Percentiles rank a stretch among this genome's conserved stretches.
phyloP scores from a whole-genome alignment of 257 asterid genomes.

The Nicotiana undulata region DNA sequence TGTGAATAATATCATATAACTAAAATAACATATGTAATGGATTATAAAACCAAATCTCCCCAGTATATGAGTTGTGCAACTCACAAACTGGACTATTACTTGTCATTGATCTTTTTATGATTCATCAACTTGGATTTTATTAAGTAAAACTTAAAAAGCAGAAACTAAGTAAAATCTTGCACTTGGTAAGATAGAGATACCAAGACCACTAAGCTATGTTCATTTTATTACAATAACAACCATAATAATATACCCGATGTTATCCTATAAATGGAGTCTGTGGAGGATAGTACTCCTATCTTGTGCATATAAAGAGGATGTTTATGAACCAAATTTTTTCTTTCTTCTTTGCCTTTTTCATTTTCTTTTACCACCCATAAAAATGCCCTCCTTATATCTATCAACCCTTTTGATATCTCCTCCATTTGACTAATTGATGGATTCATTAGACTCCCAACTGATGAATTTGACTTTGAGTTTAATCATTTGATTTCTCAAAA shows the following conservation, averaged over 20 bases:
- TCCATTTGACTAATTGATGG: conserved; percentile 13
- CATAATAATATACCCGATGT: no score
- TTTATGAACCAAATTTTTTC: neutral
- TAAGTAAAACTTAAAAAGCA: neutral
- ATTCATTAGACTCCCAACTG: conserved; percentile 22
- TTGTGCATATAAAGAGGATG: no score
- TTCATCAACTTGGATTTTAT: neutral
- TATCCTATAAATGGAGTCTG: no score
- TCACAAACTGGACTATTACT: neutral
- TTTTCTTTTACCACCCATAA: conserved; percentile 26
- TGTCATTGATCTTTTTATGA: neutral
- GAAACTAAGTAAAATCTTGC: neutral
- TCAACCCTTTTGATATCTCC: conserved; percentile 19
- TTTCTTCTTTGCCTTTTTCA: neutral
- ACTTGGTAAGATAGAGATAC: neutral
- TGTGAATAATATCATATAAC: neutral
- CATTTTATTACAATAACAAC: no score
- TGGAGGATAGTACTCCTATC: no score
- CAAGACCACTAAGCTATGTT: neutral
- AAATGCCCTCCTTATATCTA: conserved; percentile 16
- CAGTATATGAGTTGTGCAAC: neutral
- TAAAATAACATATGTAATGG: neutral
- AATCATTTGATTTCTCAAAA: conserved; percentile 12
- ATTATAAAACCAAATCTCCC: neutral
- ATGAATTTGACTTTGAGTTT: conserved; percentile 16